These are phyloP conservation scores for Papiliotrema laurentii DNA, from an alignment of 1,284 basidiomycete genomes.

Conservation along the genomic window DNA sequence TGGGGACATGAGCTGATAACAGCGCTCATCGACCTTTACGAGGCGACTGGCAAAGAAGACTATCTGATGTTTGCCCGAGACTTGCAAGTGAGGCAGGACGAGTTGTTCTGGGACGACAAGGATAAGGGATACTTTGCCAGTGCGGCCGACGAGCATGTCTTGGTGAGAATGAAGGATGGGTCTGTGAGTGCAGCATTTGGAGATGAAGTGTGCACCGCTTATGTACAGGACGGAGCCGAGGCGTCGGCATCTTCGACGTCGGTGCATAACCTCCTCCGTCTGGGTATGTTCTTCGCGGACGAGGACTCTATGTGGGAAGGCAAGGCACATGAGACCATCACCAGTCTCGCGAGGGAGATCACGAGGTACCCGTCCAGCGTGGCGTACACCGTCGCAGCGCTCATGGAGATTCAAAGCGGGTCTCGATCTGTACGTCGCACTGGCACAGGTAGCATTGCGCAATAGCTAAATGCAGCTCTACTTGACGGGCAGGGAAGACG, in stretches of 20 bases:
- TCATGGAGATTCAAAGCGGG: slow-evolving; percentile 29
- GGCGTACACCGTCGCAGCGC: slow-evolving; percentile 26
- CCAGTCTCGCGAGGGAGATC: slow-evolving; percentile 24
- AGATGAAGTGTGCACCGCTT: background rate
- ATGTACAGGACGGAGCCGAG: slow-evolving; percentile 50
- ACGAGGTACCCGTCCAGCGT: slow-evolving; percentile 33
- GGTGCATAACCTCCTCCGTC: slow-evolving; percentile 48
- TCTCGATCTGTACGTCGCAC: slow-evolving; percentile 3
- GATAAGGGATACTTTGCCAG: slow-evolving; percentile 51
- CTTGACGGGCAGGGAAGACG: background rate
- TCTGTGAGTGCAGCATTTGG: slow-evolving; percentile 14
- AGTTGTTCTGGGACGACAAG: slow-evolving; percentile 50
- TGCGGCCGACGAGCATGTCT: slow-evolving; percentile 48
- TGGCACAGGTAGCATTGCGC: background rate
- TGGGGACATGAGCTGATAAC: background rate
- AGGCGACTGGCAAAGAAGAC: slow-evolving; percentile 46
- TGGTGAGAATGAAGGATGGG: slow-evolving; percentile 51
- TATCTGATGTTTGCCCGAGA: slow-evolving; percentile 45
- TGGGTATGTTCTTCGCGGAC: slow-evolving; percentile 38
- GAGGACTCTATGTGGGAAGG: slow-evolving; percentile 40
- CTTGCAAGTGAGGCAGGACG: slow-evolving; percentile 50
- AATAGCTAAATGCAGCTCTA: background rate
- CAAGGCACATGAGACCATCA: slow-evolving; percentile 36
- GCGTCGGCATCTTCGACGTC: slow-evolving; percentile 50
- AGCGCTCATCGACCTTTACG: slow-evolving; percentile 48